phyloP scores from a whole-genome alignment of 139 green algal species.

The Chlamydomonas asymmetrica region DNA sequence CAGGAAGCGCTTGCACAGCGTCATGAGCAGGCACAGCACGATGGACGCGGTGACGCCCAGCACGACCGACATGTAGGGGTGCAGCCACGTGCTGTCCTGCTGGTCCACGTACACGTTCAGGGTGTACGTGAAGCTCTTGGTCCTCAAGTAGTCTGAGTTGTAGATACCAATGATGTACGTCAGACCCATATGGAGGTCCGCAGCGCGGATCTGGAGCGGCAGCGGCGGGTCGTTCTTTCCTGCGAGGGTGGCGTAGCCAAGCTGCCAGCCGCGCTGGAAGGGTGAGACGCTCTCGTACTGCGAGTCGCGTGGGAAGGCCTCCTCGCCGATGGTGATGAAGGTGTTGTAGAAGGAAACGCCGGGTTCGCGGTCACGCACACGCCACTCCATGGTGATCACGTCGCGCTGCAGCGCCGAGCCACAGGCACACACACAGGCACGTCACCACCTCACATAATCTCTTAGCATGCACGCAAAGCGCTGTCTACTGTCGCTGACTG shows the following conservation, averaged over 20 bases:
- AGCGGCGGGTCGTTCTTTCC: slow-evolving; percentile 14
- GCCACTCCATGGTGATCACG: slow-evolving; percentile 38
- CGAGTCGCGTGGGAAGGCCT: slow-evolving; percentile 16
- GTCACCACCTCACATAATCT: neutral
- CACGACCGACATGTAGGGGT: slow-evolving; percentile 71
- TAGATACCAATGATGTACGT: slow-evolving; percentile 43
- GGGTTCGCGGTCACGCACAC: neutral
- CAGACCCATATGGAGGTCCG: neutral
- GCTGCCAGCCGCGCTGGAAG: neutral
- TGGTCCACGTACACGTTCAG: slow-evolving; percentile 22
- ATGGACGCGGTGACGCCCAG: slow-evolving; percentile 59
- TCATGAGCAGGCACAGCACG: slow-evolving; percentile 54
- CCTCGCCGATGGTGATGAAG: slow-evolving; percentile 34
- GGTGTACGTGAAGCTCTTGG: slow-evolving; percentile 15
- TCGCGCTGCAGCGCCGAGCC: neutral
- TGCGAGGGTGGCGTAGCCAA: slow-evolving; percentile 12
- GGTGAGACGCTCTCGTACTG: neutral
- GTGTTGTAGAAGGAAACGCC: slow-evolving; percentile 16
- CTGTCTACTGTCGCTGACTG: too few species aligned
- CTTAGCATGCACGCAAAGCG: neutral
- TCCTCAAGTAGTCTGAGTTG: slow-evolving; percentile 41
- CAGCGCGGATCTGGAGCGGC: slow-evolving; percentile 17
- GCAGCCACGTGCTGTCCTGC: slow-evolving; percentile 26
- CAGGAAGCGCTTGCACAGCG: slow-evolving; percentile 47
- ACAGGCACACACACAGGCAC: neutral